These are phyloP conservation scores for Endothia cerciana DNA, from an alignment of 2,329 filamentous ascomycete genomes.

Conservation along the genomic window DNA sequence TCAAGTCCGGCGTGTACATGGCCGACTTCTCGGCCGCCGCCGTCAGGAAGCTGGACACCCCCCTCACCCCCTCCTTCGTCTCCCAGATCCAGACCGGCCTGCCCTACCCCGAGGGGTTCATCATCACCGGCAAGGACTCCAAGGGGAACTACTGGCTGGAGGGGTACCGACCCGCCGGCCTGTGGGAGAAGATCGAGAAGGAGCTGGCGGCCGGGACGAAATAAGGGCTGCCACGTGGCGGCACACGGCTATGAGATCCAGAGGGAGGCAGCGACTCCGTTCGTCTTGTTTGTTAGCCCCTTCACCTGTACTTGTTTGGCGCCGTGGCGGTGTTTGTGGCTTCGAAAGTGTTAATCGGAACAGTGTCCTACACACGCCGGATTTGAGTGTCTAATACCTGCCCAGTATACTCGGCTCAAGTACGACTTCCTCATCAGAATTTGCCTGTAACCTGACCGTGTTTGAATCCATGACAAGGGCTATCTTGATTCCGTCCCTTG, in stretches of 20 bases:
- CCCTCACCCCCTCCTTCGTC: conserved; percentile 32
- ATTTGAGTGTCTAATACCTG: neutral
- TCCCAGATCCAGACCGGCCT: conserved; percentile 35
- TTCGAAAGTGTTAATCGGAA: neutral
- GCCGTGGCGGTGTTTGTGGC: neutral
- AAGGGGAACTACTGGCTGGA: conserved; percentile 38
- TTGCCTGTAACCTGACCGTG: no score
- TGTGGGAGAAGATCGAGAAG: conserved; percentile 34
- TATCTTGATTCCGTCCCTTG: no score
- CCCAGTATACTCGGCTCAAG: neutral
- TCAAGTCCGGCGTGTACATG: conserved; percentile 36
- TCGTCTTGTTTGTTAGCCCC: neutral
- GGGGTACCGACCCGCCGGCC: conserved; percentile 34
- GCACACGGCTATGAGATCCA: no score
- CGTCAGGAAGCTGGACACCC: neutral
- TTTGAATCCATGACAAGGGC: no score
- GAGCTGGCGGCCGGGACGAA: conserved; percentile 1
- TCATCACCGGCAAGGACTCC: conserved; percentile 37
- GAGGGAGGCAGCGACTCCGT: neutral
- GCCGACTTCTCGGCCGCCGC: conserved; percentile 37
- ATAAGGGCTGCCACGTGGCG: no score
- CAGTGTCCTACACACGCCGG: neutral
- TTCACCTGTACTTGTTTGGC: neutral
- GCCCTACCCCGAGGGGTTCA: conserved; percentile 35
- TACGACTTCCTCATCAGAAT: neutral